Evolutionary conservation across 1,139 yeast species (phyloP).

Genomic region (Taphrina betulina): DNA sequence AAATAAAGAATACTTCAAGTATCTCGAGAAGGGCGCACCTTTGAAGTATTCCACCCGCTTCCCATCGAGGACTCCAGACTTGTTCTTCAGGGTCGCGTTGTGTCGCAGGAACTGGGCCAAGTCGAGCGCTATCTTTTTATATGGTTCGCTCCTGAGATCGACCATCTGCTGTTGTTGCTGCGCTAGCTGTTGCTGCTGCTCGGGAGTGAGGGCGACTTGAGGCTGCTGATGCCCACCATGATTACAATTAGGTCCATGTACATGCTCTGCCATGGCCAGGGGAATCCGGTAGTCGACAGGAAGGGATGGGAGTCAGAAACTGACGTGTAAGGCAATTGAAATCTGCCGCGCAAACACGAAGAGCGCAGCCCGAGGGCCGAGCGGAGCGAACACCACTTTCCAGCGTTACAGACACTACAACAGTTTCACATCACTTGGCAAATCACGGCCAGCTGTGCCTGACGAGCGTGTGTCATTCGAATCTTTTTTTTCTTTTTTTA

Average conservation of each 20-base stretch:
- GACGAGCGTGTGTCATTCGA: too few species aligned
- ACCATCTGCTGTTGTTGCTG: conserved; percentile 25
- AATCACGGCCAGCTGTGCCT: too few species aligned
- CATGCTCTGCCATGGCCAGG: too few species aligned
- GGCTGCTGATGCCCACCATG: conserved; percentile 59
- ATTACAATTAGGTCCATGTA: conserved; percentile 18
- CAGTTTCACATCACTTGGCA: too few species aligned
- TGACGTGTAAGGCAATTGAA: too few species aligned
- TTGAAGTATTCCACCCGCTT: conserved; percentile 78
- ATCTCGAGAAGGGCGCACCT: conserved; percentile 42
- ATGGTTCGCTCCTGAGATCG: conserved; percentile 27
- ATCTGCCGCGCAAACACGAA: too few species aligned
- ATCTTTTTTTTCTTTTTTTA: too few species aligned
- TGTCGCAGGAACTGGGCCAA: conserved; percentile 72
- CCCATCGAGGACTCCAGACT: conserved; percentile 74
- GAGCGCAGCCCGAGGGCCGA: too few species aligned
- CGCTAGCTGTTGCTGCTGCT: conserved; percentile 42
- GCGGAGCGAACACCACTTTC: too few species aligned
- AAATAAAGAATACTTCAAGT: neutral
- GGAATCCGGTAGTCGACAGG: too few species aligned
- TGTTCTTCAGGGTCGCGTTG: conserved; percentile 64
- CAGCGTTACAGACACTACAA: too few species aligned
- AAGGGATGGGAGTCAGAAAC: too few species aligned
- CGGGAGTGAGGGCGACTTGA: conserved; percentile 52
- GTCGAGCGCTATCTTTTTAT: conserved; percentile 49